A percentile compares a stretch with the other conserved stretches of the same genome.
Evolutionary conservation across 306 rosid species (phyloP).

Genomic region (Styphnolobium japonicum): DNA sequence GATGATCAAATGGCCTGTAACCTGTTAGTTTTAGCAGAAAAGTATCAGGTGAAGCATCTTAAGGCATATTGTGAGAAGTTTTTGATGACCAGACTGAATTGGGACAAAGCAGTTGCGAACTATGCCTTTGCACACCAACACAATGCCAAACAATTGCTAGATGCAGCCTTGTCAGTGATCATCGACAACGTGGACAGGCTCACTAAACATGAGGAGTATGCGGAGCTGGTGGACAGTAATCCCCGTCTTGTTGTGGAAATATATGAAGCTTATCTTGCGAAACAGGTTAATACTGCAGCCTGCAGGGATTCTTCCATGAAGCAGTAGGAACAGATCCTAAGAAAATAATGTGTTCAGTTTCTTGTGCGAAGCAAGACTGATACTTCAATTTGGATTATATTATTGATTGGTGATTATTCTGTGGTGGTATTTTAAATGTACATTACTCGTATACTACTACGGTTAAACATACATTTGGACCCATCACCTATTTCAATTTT

Average conservation of each 20-base stretch:
- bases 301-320: constrained; percentile 22
- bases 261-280: constrained; percentile 68
- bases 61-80: constrained; percentile 69
- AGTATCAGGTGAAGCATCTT: constrained; percentile 78
- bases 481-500: not conserved
- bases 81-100: constrained; percentile 57
- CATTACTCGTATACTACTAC: constrained; percentile 12
- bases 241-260: constrained; percentile 77
- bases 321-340: not conserved
- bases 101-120: constrained; percentile 59
- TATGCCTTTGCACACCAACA: constrained; percentile 73
- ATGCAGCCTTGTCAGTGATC: constrained; percentile 59
- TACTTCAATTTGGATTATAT: constrained; percentile 15
- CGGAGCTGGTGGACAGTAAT: constrained; percentile 61
- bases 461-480: constrained; percentile 3
- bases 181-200: constrained; percentile 66
- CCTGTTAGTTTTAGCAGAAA: constrained; percentile 68
- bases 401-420: not conserved
- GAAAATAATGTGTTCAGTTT: not conserved
- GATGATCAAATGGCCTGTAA: constrained; percentile 73
- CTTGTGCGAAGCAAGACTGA: not conserved
- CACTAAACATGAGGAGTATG: constrained; percentile 57
- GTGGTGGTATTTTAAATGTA: constrained; percentile 27
- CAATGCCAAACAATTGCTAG: constrained; percentile 58
- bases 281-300: constrained; percentile 71